Base-by-base conservation (phyloP, 495 filamentous ascomycete species). In the Usnea hakonensis region DNA sequence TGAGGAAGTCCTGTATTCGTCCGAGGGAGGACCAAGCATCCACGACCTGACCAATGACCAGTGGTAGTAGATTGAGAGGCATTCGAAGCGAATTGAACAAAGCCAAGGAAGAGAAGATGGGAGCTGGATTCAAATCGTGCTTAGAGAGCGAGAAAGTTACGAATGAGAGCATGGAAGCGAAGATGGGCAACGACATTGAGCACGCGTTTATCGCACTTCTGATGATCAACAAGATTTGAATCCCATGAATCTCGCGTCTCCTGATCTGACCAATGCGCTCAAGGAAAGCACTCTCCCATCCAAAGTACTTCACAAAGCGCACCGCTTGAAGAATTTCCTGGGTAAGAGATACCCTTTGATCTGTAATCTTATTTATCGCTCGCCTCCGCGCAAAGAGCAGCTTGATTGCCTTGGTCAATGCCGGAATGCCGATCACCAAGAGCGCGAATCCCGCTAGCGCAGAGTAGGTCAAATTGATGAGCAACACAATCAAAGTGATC, bases 261-360 rank as follows among this genome's bases (percentile, higher is more conserved):
- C 93, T 84, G 57, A 93, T 87, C 23, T 84, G 78, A 55, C 81
- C 78, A 13, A 97, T 77, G 21, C 91, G 83, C n/a, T 80, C 76
- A 6, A 96, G 76, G 71, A 97, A 97, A 53, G 86, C 85, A 38
- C 79, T 85, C 68, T 97, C 93, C 93, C 93, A 97, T 10, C 90
- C 93, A 70, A 96, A 97, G 74, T 83, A 96, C 72, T 97, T 97
- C 71, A 97, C 91, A 68, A 97, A 97, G 21, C 91, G 83, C 52
- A 96, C 92, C 1, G 88, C 88, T 63, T 91, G 87, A 26, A 97
- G 71, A 38, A 97, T 95, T 69, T 97, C 93, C 69, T 97, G 93
- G 0, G 91, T 97, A 40, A 97, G 77, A 53, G 87, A 87, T 9
- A 97, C 91, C 46, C 93, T 81, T 72, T 90, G 87, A 72, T 97